A percentile compares a stretch with the other conserved stretches of the same genome.
These are phyloP conservation scores for Emmonsiellopsis sp. DNA, from an alignment of 2,329 filamentous ascomycete genomes.

Conservation along the genomic window DNA sequence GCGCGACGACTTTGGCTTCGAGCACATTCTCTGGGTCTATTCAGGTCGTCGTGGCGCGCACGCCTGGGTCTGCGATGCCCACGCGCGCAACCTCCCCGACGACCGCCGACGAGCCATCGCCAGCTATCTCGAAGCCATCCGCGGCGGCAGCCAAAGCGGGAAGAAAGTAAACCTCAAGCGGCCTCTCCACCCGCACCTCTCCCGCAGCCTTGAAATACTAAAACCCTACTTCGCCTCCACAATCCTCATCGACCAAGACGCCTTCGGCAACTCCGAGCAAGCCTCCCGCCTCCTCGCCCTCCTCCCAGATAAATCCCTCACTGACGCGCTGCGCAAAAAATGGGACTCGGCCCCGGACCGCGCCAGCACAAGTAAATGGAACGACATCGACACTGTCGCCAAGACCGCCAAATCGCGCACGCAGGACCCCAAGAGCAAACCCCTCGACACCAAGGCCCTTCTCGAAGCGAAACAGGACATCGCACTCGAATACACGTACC, in stretches of 20 bases:
- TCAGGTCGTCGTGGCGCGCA: constrained; percentile 93
- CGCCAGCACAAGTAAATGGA: constrained; percentile 74
- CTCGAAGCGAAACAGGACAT: constrained; percentile 92
- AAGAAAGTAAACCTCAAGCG: constrained; percentile 78
- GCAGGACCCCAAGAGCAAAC: constrained; percentile 29
- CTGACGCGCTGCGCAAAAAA: constrained; percentile 72
- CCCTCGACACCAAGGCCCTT: constrained; percentile 63
- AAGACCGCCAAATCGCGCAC: constrained; percentile 51
- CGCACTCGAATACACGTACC: constrained; percentile 94
- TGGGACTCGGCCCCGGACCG: constrained; percentile 80
- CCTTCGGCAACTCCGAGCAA: constrained; percentile 63
- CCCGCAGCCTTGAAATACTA: constrained; percentile 74
- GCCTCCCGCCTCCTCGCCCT: constrained; percentile 72
- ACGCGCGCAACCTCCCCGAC: constrained; percentile 75
- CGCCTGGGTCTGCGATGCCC: constrained; percentile 94
- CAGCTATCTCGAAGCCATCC: constrained; percentile 82
- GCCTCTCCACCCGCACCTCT: constrained; percentile 81
- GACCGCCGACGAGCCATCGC: constrained; percentile 75
- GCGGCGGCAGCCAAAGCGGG: constrained; percentile 72
- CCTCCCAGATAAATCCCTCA: constrained; percentile 69
- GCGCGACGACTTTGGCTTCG: constrained; percentile 90
- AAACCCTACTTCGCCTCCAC: constrained; percentile 75
- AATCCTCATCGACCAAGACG: constrained; percentile 76
- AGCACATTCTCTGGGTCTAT: constrained; percentile 97
- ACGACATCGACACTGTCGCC: constrained; percentile 81